These are phyloP conservation scores for Heliocybe sulcata DNA, from an alignment of 1,284 basidiomycete species.

Conservation along the genomic window DNA sequence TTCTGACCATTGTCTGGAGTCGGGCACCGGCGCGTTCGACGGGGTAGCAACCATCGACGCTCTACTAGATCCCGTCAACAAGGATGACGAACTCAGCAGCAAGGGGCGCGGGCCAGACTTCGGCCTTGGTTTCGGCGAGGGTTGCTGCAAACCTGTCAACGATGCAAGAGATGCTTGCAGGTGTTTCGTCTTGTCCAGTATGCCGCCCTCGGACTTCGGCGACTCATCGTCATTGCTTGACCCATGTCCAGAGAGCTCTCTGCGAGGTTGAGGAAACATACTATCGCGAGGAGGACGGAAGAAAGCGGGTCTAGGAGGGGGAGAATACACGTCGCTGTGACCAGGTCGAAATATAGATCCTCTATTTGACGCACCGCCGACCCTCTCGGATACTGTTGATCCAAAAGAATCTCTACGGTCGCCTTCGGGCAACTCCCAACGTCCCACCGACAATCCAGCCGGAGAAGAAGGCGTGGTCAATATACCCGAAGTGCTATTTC, in stretches of 20 bases:
- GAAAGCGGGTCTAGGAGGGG: conserved; percentile 49
- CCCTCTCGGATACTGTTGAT: neutral
- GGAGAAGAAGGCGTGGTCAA: conserved; percentile 1
- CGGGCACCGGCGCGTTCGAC: conserved; percentile 23
- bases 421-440: conserved; percentile 4
- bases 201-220: conserved; percentile 27
- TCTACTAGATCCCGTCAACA: conserved; percentile 30
- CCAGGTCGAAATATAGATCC: neutral
- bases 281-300: conserved; percentile 55
- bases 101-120: conserved; percentile 50
- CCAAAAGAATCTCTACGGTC: conserved; percentile 10
- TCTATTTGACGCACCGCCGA: neutral
- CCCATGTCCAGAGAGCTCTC: conserved; percentile 16
- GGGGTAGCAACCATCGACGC: conserved; percentile 12
- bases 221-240: conserved; percentile 35
- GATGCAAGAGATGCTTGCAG: conserved; percentile 37
- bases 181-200: conserved; percentile 23
- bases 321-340: conserved; percentile 31
- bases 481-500: conserved; percentile 9
- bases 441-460: conserved; percentile 4
- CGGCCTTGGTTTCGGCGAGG: conserved; percentile 17
- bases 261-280: conserved; percentile 30
- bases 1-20: conserved; percentile 38
- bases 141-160: conserved; percentile 23
- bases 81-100: conserved; percentile 39